A percentile compares a stretch with the other conserved stretches of the same genome.
Evolutionary conservation across 73 alveolate species (phyloP).

Genomic region (Paramecium pentaurelia): DNA sequence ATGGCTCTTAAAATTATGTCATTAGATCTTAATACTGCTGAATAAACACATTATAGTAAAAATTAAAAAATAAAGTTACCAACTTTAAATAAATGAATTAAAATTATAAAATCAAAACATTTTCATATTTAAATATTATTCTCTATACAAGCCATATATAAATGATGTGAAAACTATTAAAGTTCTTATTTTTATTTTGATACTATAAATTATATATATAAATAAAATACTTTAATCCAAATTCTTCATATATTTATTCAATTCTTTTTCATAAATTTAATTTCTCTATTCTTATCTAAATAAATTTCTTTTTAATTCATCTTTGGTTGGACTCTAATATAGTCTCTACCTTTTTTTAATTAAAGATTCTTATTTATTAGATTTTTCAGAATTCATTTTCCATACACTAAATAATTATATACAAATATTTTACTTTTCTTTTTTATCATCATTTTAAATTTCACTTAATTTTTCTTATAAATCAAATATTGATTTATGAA

Average conservation of each 20-base stretch:
- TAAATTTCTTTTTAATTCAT: background rate
- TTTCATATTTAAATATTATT: background rate
- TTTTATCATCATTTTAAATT: background rate
- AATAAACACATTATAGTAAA: slow-evolving; percentile 44
- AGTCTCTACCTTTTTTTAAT: background rate
- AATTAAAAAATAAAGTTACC: background rate
- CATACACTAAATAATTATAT: background rate
- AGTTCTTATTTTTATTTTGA: background rate
- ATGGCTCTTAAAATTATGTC: slow-evolving; percentile 63
- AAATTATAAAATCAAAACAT: background rate
- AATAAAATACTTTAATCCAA: background rate
- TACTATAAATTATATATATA: background rate
- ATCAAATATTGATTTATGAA: slow-evolving; percentile 6
- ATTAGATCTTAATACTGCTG: slow-evolving; percentile 59
- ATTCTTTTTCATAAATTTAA: slow-evolving; percentile 1
- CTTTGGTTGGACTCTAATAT: background rate
- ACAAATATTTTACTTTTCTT: background rate
- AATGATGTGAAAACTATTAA: slow-evolving; percentile 7
- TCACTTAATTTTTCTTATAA: slow-evolving; percentile 20
- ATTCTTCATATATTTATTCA: background rate
- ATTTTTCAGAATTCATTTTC: background rate
- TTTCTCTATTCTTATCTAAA: slow-evolving; percentile 1
- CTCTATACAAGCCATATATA: slow-evolving; percentile 8
- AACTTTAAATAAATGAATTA: background rate
- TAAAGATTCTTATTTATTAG: background rate